A percentile compares a stretch with the other conserved stretches of the same genome.
Conservation (phyloP, 495 filamentous ascomycete genomes). For the Penicillium subrubescens region DNA sequence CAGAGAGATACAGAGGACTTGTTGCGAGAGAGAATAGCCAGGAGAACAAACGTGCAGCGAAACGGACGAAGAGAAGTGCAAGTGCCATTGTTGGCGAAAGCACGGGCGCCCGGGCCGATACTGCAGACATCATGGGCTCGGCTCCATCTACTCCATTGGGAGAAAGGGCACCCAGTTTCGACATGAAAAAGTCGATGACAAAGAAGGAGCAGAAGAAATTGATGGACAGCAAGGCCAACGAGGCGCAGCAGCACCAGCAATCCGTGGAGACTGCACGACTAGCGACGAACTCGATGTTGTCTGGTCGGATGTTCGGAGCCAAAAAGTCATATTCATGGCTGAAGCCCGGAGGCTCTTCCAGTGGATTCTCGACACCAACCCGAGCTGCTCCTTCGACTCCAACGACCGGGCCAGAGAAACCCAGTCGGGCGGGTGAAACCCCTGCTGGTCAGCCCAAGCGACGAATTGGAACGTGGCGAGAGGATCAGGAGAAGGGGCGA, state of each 20-base stretch:
- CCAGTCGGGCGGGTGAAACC: slow-evolving; percentile 32
- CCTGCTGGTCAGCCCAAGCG: slow-evolving; percentile 30
- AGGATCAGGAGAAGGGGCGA: slow-evolving; percentile 49
- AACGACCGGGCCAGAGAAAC: slow-evolving; percentile 35
- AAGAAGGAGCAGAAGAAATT: slow-evolving; percentile 57
- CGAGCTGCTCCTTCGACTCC: slow-evolving; percentile 41
- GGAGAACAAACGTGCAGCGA: slow-evolving; percentile 57
- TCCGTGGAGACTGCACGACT: slow-evolving; percentile 51
- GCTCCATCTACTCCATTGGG: slow-evolving; percentile 46
- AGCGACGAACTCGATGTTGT: slow-evolving; percentile 49
- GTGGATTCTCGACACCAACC: slow-evolving; percentile 44
- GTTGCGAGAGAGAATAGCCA: slow-evolving; percentile 37
- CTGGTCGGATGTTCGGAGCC: slow-evolving; percentile 45
- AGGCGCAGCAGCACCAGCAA: slow-evolving; percentile 54
- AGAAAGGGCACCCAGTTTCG: slow-evolving; percentile 47
- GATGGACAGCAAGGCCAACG: slow-evolving; percentile 50
- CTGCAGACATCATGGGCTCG: slow-evolving; percentile 43
- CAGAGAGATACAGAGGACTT: slow-evolving; percentile 39
- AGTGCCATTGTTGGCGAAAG: slow-evolving; percentile 25
- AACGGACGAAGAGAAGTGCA: slow-evolving; percentile 50
- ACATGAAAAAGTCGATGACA: slow-evolving; percentile 55
- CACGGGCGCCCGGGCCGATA: slow-evolving; percentile 32
- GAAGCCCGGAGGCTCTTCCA: slow-evolving; percentile 39
- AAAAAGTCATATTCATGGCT: slow-evolving; percentile 53
- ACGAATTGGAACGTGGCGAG: slow-evolving; percentile 49